Evolutionary conservation across 345 rosid genomes (phyloP), one percentile per base, ranked within the genome.

Genomic region (Salix dunnii): DNA sequence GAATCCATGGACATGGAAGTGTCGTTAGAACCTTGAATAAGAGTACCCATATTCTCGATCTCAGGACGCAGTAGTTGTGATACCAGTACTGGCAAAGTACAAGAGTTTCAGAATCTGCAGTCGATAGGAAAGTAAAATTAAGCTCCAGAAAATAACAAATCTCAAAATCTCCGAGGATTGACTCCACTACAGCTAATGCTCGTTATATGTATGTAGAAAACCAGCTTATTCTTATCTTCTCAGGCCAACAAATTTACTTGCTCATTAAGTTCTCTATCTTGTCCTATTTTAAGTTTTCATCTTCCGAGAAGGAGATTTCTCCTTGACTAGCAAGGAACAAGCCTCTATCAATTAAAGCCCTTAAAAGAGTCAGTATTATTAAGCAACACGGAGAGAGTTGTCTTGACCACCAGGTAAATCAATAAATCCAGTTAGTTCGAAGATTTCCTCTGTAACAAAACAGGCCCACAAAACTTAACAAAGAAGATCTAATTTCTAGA

Each of bases 41-140:
- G 55, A 72, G 76, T 53, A 60, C 82, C 87, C 86, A 88, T 80
- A n/a, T 28, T 49, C 7, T 3, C 64, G 25, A 58, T 58, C 63
- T 58, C 63, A 58, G 63, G 11, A 10, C 63, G 28, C 63, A n/a
- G n/a, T 23, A 58, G 23, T 9, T 58, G 3, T n/a, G 63, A 23
- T 23, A 27, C 28, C 63, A 23, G 28, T 58, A 23, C 28, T n/a
- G 63, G 2, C 27, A 23, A 40, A 28, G 5, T 7, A 61, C 18
- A 23, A 6, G 28, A 63, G n/a, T 74, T 74, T 40, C 68, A 38
- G 40, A 74, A 42, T 63, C 76, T 74, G 70, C 21, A 64, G 48
- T 2, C 46, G 18, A 20, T 8, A 48, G 2, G 20, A 42, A 46
- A 35, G 5, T 12, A 48, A 48, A 31, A 30, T 9, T 74, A 40